Evolutionary conservation across 148 eudicot species (phyloP), one percentile per base, ranked within the genome.

Genomic region (Rheum nobile): DNA sequence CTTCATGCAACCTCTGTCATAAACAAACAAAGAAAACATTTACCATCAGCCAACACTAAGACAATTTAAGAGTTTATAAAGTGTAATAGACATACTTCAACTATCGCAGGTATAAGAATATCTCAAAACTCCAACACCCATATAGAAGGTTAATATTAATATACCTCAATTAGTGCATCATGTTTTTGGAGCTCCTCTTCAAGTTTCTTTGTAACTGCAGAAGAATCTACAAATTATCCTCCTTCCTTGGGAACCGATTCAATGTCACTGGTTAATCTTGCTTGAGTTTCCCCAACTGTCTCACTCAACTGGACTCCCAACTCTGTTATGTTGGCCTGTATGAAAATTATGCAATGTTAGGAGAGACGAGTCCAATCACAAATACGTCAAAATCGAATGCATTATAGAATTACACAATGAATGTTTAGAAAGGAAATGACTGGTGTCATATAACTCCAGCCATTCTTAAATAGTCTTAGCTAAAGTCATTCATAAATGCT

Each of bases 181-280:
- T 97, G 92, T 74, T 95, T 95, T 74, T 77, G 67, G 31, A 95
- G 97, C 83, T 95, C 99, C 76, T 95, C 97, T 83, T 95, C 99
- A 80, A 95, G 92, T 79, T 93, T 95, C 83, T 87, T 90, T 46
- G 88, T 88, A 79, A 88, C 97, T 47, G 86, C 84, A 21, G 85
- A 78, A 67, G 99, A 86, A 83, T 91, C 97, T 54, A 79, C 75
- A 75, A 71, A 81, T 75, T 87, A 92, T 31, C 73, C 89, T 59
- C 80, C 54, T 50, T 44, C 80, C 78, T 85, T 88, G 6, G 77
- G 47, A 70, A 63, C 79, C 28, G 85, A 78, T 39, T 68, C 83
- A 9, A 39, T 29, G 73, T 74, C 41, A 48, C 69, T 72, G 26
- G 57, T 77, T 69, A 84, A 74, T 44, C 68, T 82, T 74, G 76